Base-by-base conservation (phyloP, 2,329 filamentous ascomycete species). In the Colletotrichum sp. region DNA sequence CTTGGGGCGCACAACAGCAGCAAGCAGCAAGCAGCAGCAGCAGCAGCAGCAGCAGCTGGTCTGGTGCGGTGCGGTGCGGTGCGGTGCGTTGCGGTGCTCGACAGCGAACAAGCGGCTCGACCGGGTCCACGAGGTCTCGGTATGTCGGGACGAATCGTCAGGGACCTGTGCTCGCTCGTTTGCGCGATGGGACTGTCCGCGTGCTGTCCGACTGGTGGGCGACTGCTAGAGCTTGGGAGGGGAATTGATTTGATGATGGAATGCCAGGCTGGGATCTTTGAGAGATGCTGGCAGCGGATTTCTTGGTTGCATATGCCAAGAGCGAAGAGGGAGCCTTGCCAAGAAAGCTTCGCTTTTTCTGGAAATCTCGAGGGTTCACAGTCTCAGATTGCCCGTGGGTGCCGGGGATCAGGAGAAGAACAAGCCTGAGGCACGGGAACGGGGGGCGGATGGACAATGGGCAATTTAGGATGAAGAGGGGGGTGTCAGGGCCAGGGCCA, bases 261-360 rank as follows among this genome's bases (percentile, higher is more conserved):
- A 70, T 76, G 30, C 63, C 68, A 72, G 72, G 76, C 72, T 77
- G 76, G 64, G 77, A 77, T 78, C 69, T 69, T 15, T 21, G 75
- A 71, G 70, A 74, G 74, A 77, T 76, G 75, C 76, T 78, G 75
- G 76, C 72, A 71, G 69, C 69, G 69, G 65, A 71, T 68, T 74
- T 75, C 77, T 76, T 76, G 73, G 76, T 75, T 78, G 77, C 77
- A 78, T 78, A 77, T 78, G 77, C 77, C 77, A 78, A 78, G 77
- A 77, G 65, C 64, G 65, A 78, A 69, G 73, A 77, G 77, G 69
- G 71, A 77, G 74, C 71, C 77, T 75, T 77, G 77, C 77, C 77
- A 78, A 78, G 77, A 78, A 78, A 78, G 76, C 76, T 78, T 78
- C 76, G 76, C 74, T 71, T 71, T 78, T 78, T 74, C 75, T 76